A percentile compares a stretch with the other conserved stretches of the same genome.
These are phyloP conservation scores for Eucalyptus erythrocorys DNA, from an alignment of 345 rosid species.

Conservation along the genomic window DNA sequence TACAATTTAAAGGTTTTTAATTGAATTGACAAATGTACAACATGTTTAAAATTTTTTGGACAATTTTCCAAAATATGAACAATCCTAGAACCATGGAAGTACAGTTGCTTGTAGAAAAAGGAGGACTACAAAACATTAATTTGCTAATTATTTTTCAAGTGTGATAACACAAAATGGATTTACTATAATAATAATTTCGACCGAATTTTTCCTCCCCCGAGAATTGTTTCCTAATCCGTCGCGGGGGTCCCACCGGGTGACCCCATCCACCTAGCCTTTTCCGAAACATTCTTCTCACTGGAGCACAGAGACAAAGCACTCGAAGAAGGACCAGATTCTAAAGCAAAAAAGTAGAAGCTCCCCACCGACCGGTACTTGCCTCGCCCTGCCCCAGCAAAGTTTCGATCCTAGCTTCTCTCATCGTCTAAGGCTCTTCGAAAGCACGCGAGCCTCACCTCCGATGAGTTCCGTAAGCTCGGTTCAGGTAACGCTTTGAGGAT, in stretches of 20 bases:
- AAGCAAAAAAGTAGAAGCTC: background rate
- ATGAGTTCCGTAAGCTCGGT: background rate
- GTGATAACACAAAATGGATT: background rate
- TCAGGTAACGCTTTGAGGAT: background rate
- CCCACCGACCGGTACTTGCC: background rate
- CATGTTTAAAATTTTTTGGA: fast-evolving
- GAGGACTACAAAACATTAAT: background rate
- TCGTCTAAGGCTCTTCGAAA: background rate
- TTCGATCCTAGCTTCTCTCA: background rate
- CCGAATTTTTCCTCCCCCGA: background rate
- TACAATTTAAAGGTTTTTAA: no score
- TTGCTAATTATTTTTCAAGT: background rate
- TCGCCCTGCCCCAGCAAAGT: background rate
- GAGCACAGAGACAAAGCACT: background rate
- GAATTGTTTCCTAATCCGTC: background rate
- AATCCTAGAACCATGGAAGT: background rate
- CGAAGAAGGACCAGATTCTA: background rate
- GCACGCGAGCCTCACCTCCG: background rate
- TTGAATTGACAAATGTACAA: no score
- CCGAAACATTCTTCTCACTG: background rate
- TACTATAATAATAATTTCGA: background rate
- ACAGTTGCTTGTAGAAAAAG: background rate
- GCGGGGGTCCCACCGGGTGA: background rate
- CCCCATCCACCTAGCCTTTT: background rate
- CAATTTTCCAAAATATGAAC: background rate